These are phyloP conservation scores for Oryza punctata DNA, from an alignment of 176 grass and related monocot species.

Conservation along the genomic window DNA sequence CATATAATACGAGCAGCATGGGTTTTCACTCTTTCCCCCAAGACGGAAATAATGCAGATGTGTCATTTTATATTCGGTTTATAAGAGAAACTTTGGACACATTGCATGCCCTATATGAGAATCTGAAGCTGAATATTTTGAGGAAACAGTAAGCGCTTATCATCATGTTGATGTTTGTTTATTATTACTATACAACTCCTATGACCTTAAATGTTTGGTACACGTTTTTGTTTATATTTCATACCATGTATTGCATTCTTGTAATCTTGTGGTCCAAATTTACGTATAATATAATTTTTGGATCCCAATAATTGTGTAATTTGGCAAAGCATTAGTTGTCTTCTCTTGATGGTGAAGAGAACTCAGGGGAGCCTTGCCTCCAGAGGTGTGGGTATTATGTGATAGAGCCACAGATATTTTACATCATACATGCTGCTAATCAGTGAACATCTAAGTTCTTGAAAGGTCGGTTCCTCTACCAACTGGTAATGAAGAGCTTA, in stretches of 20 bases:
- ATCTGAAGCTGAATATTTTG: conserved; percentile 84
- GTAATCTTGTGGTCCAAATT: conserved; percentile 2
- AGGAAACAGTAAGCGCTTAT: conserved; percentile 75
- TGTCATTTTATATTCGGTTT: conserved; percentile 63
- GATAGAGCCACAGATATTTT: conserved; percentile 1
- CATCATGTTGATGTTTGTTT: conserved; percentile 6
- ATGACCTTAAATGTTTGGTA: conserved; percentile 22
- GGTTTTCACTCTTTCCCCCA: conserved; percentile 37
- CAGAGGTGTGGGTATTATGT: background rate
- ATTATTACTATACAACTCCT: background rate
- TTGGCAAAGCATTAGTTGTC: background rate
- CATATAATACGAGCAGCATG: conserved; percentile 33
- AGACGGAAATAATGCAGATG: conserved; percentile 49
- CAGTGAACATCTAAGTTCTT: conserved; percentile 11
- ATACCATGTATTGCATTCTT: conserved; percentile 32
- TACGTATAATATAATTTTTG: background rate
- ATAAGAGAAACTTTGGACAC: conserved; percentile 71
- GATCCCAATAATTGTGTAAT: background rate
- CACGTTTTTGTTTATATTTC: conserved; percentile 19
- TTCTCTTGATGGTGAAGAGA: background rate
- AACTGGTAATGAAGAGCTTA: background rate
- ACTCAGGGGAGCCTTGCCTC: background rate
- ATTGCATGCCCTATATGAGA: conserved; percentile 93
- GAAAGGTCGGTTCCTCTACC: background rate
- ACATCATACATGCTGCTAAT: background rate